These are phyloP conservation scores for Pythium graminicola DNA, from an alignment of 352 stramenopile species.

Conservation along the genomic window DNA sequence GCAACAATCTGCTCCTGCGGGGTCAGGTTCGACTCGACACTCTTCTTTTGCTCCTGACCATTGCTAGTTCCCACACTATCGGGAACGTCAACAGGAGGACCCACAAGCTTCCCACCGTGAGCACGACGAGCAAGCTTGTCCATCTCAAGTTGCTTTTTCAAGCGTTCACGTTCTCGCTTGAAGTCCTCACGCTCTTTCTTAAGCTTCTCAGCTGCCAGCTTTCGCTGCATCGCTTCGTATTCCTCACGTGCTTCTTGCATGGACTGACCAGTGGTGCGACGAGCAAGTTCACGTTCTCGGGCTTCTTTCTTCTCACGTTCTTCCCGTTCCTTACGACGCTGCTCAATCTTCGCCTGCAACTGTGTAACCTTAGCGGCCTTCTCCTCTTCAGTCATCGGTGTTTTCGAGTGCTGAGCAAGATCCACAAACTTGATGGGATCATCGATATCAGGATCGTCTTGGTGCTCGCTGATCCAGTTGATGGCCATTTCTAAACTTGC, in stretches of 20 bases:
- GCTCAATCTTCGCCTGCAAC: conserved; percentile 73
- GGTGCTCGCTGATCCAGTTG: conserved; percentile 85
- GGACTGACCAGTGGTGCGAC: conserved; percentile 66
- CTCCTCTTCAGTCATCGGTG: conserved; percentile 77
- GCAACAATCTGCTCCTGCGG: conserved; percentile 75
- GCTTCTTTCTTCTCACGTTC: conserved; percentile 53
- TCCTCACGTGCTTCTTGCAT: conserved; percentile 74
- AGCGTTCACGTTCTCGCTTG: conserved; percentile 83
- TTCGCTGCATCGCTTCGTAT: conserved; percentile 73
- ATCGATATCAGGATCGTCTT: conserved; percentile 87
- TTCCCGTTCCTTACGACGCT: conserved; percentile 70
- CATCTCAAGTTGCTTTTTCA: conserved; percentile 85
- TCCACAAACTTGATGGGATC: conserved; percentile 84
- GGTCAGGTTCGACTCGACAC: conserved; percentile 24
- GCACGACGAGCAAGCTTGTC: conserved; percentile 88
- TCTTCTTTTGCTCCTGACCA: conserved; percentile 25
- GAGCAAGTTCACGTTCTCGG: conserved; percentile 57
- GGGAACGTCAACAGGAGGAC: conserved; percentile 53
- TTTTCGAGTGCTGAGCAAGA: conserved; percentile 37
- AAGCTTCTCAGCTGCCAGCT: conserved; percentile 69
- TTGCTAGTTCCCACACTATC: background rate
- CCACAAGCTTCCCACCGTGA: conserved; percentile 73
- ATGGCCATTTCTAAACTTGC: conserved; percentile 69
- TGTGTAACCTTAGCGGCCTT: conserved; percentile 82
- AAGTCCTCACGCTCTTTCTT: conserved; percentile 88